A percentile compares a stretch with the other conserved stretches of the same genome.
Evolutionary conservation across 2,329 filamentous ascomycete species (phyloP).

Genomic region (Emericellopsis cladophorae): DNA sequence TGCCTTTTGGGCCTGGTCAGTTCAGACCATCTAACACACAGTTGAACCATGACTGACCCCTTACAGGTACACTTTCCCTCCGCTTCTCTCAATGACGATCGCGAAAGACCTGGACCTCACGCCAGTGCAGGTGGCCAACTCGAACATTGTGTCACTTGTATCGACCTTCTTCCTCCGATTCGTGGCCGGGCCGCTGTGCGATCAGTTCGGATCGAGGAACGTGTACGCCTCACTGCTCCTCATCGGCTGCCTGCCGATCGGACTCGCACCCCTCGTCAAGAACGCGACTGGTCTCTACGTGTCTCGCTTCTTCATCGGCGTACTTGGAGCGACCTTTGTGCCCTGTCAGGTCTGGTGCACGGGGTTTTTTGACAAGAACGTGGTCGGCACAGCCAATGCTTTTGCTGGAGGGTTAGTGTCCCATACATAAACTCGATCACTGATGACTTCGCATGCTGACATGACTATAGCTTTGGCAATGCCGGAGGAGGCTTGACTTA

Average conservation of each 20-base stretch:
- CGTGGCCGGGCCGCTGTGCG: constrained; percentile 72
- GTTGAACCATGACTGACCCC: constrained; percentile 4
- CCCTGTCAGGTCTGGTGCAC: constrained; percentile 90
- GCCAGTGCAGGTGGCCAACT: constrained; percentile 65
- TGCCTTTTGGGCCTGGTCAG: constrained; percentile 71
- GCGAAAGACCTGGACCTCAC: constrained; percentile 64
- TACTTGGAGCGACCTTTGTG: constrained; percentile 67
- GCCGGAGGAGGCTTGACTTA: constrained; percentile 84
- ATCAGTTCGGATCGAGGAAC: constrained; percentile 66
- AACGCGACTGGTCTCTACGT: constrained; percentile 50
- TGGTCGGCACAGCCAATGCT: constrained; percentile 81
- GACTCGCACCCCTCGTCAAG: constrained; percentile 65
- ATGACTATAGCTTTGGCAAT: constrained; percentile 43
- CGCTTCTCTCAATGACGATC: constrained; percentile 66
- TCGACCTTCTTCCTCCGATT: constrained; percentile 63
- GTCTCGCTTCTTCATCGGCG: constrained; percentile 69
- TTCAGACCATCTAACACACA: neutral
- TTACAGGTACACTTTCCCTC: constrained; percentile 66
- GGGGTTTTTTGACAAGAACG: constrained; percentile 84
- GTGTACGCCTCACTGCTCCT: constrained; percentile 74
- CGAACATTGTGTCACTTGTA: constrained; percentile 72
- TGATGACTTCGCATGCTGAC: neutral
- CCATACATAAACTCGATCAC: neutral
- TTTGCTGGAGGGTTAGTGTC: constrained; percentile 67
- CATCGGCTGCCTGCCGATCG: constrained; percentile 67